A percentile compares a stretch with the other conserved stretches of the same genome.
phyloP scores from a whole-genome alignment of 116 monocot genomes.

The Thalassia testudinum region DNA sequence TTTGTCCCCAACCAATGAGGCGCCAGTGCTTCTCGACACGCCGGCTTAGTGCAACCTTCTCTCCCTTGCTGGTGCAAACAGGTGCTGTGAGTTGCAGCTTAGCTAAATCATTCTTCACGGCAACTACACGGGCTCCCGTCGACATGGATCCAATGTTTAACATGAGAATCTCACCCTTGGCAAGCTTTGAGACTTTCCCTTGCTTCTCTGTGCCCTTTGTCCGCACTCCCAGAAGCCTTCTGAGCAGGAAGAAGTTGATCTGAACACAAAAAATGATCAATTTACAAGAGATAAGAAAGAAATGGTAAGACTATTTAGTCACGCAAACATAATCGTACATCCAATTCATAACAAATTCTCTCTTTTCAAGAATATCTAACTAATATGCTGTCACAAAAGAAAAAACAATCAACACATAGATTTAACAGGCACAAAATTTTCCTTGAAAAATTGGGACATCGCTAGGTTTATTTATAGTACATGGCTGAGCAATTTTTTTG shows the following conservation, averaged over 20 bases:
- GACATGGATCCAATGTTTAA: slow-evolving; percentile 98
- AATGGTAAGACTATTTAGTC: not conserved
- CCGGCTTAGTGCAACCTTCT: slow-evolving; percentile 94
- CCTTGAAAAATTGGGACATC: too few relatives aligned
- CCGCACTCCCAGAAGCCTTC: slow-evolving; percentile 81
- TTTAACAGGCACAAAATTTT: too few relatives aligned
- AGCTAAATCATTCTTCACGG: slow-evolving; percentile 83
- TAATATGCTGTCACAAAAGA: too few relatives aligned
- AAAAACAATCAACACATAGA: too few relatives aligned
- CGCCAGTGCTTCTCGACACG: slow-evolving; percentile 98
- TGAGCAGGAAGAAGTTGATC: slow-evolving; percentile 91
- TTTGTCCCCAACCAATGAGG: slow-evolving; percentile 97
- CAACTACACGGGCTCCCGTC: slow-evolving; percentile 70
- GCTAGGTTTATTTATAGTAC: too few relatives aligned
- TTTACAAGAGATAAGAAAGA: not conserved
- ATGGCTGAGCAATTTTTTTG: too few relatives aligned
- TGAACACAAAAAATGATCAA: slow-evolving; percentile 10
- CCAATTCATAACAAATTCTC: too few relatives aligned
- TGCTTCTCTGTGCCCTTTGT: slow-evolving; percentile 94
- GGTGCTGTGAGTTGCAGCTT: slow-evolving; percentile 88
- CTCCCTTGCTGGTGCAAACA: slow-evolving; percentile 86
- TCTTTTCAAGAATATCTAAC: too few relatives aligned
- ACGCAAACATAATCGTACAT: too few relatives aligned
- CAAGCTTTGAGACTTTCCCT: slow-evolving; percentile 75
- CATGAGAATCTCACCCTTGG: slow-evolving; percentile 87